Evolutionary conservation across 2,329 filamentous ascomycete genomes (phyloP).

Genomic region (Aspergillus novofumigatus): DNA sequence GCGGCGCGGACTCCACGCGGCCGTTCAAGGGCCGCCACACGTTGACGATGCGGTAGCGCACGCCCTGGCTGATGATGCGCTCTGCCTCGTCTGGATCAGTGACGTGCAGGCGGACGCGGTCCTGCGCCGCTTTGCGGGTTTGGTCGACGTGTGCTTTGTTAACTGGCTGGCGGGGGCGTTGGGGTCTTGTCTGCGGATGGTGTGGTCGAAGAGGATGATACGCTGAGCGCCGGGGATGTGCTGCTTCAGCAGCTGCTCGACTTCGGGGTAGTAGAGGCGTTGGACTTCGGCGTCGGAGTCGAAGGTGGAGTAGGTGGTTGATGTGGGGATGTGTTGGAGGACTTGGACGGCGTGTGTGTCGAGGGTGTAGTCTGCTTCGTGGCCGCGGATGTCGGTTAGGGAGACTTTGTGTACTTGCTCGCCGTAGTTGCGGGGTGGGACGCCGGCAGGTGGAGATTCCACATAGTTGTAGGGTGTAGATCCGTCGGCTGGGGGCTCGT

Average conservation of each 20-base stretch:
- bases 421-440: constrained; percentile 63
- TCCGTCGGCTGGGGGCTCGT: constrained; percentile 56
- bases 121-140: constrained; percentile 60
- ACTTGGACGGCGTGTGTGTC: constrained; percentile 73
- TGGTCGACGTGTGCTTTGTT: constrained; percentile 78
- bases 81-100: constrained; percentile 60
- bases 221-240: constrained; percentile 62
- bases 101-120: constrained; percentile 66
- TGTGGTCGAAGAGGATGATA: constrained; percentile 82
- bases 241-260: constrained; percentile 66
- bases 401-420: constrained; percentile 48
- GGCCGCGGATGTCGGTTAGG: constrained; percentile 70
- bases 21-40: constrained; percentile 71
- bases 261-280: constrained; percentile 76
- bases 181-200: constrained; percentile 65
- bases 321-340: constrained; percentile 54
- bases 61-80: constrained; percentile 50
- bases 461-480: constrained; percentile 63
- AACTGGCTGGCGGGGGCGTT: constrained; percentile 64
- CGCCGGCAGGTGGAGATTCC: constrained; percentile 57
- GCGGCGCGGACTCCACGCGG: constrained; percentile 53
- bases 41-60: constrained; percentile 78
- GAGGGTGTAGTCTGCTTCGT: constrained; percentile 62
- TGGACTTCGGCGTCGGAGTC: constrained; percentile 68
- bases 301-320: constrained; percentile 50